Conservation (phyloP, 352 stramenopile genomes). For the Phytophthora citricola region DNA sequence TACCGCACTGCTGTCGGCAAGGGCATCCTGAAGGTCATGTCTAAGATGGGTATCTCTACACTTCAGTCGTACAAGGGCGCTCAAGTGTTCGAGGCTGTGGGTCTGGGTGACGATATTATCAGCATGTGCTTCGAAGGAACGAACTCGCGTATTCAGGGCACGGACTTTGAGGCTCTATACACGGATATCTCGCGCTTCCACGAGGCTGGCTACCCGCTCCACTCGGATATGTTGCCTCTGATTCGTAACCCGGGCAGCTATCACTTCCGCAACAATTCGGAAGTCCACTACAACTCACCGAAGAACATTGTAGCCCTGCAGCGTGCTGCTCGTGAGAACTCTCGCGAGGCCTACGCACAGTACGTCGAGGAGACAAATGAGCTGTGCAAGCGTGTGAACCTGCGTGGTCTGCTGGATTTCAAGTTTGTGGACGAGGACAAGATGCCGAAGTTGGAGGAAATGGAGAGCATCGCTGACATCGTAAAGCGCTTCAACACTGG, state of each 20-base stretch:
- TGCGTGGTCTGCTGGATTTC: conserved; percentile 95
- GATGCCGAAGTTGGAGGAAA: conserved; percentile 91
- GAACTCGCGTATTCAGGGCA: conserved; percentile 92
- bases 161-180: conserved; percentile 96
- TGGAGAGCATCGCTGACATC: conserved; percentile 94
- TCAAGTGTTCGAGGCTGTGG: conserved; percentile 97
- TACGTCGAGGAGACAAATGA: conserved; percentile 93
- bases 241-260: conserved; percentile 96
- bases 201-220: conserved; percentile 87
- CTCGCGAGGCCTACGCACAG: conserved; percentile 92
- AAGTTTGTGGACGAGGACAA: conserved; percentile 92
- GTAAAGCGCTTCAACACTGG: conserved; percentile 97
- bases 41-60: conserved; percentile 97
- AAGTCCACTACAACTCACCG: conserved; percentile 97
- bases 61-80: conserved; percentile 96
- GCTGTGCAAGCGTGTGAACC: conserved; percentile 87
- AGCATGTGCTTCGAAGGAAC: conserved; percentile 88
- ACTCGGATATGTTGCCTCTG: conserved; percentile 78
- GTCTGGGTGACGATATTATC: conserved; percentile 93
- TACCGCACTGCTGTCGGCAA: conserved; percentile 75
- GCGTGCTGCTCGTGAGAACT: conserved; percentile 92
- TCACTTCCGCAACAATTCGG: conserved; percentile 94
- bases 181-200: conserved; percentile 95
- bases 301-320: conserved; percentile 96
- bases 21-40: conserved; percentile 84